Evolutionary conservation across 441 rosid genomes (phyloP), one percentile per base, ranked within the genome.

Genomic region (Arabidopsis lyrata): DNA sequence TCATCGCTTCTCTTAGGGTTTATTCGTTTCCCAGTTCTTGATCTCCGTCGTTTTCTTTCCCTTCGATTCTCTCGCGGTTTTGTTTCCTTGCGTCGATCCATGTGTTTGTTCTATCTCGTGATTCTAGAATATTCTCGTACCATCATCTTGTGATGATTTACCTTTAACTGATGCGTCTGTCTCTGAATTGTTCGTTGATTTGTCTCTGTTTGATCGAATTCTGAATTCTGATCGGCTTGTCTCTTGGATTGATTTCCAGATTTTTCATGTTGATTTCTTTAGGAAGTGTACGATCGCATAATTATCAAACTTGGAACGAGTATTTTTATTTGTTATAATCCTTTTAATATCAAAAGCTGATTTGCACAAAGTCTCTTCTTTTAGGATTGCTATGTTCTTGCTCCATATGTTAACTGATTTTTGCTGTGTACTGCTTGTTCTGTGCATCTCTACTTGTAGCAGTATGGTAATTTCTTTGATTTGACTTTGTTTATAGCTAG

Each of bases 171-270:
- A 63, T 34, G n/a, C 39, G 22, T 12, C 32, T 4, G 77, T 10
- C 22, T 41, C 14, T 52, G 50, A 45, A 59, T 41, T 24, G 41
- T 27, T 50, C 5, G 68, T 65, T 77, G 58, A 71, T 64, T 49
- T 63, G 35, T 39, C 27, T 75, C 65, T 61, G 32, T 36, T 45
- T 63, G 65, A 45, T 63, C 13, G 18, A 65, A 20, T 36, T 69
- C 47, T 31, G 18, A 65, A 20, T 36, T 69, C 47, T 31, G 56
- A 70, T 76, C 61, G 50, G 42, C 22, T 68, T 68, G 34, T 60
- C 12, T 27, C 15, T 5, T 62, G 11, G 31, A 4, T 29, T 29
- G 31, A 29, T 16, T 50, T 16, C 1, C 34, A 31, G 50, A 53
- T 3, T 55, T 52, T 52, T 9, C 13, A 32, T 16, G 39, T 52